Evolutionary conservation across 1,284 basidiomycete species (phyloP).

Genomic region (Sporisorium reilianum): DNA sequence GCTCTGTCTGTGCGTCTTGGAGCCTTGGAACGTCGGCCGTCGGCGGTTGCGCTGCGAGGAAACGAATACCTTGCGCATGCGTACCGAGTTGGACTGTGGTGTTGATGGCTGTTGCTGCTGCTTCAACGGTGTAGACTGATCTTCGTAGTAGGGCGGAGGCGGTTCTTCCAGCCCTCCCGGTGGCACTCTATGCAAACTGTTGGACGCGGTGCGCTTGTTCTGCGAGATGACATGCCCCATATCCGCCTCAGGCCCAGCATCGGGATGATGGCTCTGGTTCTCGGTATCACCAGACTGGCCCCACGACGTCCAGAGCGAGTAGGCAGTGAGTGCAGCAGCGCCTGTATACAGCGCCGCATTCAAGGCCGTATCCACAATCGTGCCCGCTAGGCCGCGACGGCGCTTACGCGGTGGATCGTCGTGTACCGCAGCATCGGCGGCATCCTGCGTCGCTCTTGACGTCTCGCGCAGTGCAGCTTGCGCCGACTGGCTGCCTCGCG

Average conservation of each 20-base stretch:
- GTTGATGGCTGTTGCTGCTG: constrained; percentile 14
- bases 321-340: constrained; percentile 56
- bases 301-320: constrained; percentile 56
- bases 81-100: constrained; percentile 18
- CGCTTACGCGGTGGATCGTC: constrained; percentile 45
- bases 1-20: constrained; percentile 28
- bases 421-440: neutral
- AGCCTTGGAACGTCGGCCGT: constrained; percentile 38
- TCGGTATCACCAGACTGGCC: constrained; percentile 30
- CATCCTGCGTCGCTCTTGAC: constrained; percentile 12
- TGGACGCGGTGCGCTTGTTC: constrained; percentile 4
- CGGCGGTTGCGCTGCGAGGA: constrained; percentile 44
- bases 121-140: constrained; percentile 10
- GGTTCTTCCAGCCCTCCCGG: constrained; percentile 45
- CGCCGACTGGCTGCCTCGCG: constrained; percentile 34
- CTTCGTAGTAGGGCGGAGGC: constrained; percentile 48
- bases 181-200: neutral
- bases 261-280: constrained; percentile 28
- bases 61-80: constrained; percentile 43
- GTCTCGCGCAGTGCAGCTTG: constrained; percentile 27
- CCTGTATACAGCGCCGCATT: constrained; percentile 57
- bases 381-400: constrained; percentile 48
- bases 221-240: constrained; percentile 34
- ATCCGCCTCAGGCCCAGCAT: constrained; percentile 31
- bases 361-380: constrained; percentile 53